Conservation (phyloP, 2,329 filamentous ascomycete genomes). For the Sordariomycetes sp. region DNA sequence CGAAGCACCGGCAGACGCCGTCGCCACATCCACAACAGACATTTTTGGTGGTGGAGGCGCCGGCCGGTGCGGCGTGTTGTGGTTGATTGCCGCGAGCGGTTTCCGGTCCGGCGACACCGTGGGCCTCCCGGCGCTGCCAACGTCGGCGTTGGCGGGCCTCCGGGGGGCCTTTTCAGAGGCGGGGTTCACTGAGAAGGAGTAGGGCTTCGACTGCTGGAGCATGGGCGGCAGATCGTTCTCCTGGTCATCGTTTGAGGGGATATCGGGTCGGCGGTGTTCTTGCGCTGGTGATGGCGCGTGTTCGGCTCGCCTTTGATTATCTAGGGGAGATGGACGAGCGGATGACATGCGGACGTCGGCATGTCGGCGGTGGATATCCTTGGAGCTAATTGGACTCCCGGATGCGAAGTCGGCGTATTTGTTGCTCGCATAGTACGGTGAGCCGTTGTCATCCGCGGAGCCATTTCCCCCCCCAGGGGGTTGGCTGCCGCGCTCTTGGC, state of each 20-base stretch:
- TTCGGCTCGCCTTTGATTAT: neutral
- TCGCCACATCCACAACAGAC: conserved; percentile 88
- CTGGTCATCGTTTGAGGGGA: conserved; percentile 60
- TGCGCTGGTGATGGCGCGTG: neutral
- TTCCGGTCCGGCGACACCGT: conserved; percentile 40
- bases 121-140: conserved; percentile 16
- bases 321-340: conserved; percentile 15
- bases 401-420: conserved; percentile 33
- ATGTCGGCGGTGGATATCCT: conserved; percentile 26
- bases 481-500: conserved; percentile 28
- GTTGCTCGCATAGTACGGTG: conserved; percentile 25
- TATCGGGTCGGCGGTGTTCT: conserved; percentile 28
- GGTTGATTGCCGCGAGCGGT: conserved; percentile 36
- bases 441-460: conserved; percentile 22
- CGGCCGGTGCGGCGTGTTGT: conserved; percentile 63
- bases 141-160: conserved; percentile 32
- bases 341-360: conserved; percentile 20
- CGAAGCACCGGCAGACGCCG: conserved; percentile 66
- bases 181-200: conserved; percentile 24
- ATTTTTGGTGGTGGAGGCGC: conserved; percentile 85
- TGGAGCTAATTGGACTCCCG: conserved; percentile 42
- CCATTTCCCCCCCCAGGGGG: conserved; percentile 9
- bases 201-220: conserved; percentile 48
- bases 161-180: conserved; percentile 42
- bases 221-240: conserved; percentile 70